Percentiles rank a stretch among this genome's conserved stretches.
These are phyloP conservation scores for Canna indica DNA, from an alignment of 176 grass and related monocot species.

Conservation along the genomic window DNA sequence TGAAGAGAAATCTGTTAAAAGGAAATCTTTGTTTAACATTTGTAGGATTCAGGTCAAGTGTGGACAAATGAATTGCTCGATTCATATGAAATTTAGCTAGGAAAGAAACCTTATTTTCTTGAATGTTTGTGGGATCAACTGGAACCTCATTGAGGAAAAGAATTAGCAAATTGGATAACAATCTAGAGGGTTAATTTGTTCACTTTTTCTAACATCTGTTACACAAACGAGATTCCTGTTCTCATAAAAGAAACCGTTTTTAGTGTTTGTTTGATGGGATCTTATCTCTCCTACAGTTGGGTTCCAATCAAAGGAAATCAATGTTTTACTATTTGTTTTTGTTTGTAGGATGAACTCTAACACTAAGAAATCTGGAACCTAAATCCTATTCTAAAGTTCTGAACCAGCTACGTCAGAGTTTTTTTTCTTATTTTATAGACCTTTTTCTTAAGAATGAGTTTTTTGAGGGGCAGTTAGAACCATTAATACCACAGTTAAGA, in stretches of 20 bases:
- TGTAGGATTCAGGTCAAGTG: not conserved
- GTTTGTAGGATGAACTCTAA: not conserved
- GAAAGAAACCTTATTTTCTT: not conserved
- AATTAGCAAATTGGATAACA: not conserved
- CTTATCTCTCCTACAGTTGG: not conserved
- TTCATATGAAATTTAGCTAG: too few species aligned
- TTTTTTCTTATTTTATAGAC: not conserved
- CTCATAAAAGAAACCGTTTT: not conserved
- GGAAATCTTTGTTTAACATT: not conserved
- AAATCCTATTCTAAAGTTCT: not conserved
- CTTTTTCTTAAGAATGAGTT: not conserved
- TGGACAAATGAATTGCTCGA: too few species aligned
- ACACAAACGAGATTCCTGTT: not conserved
- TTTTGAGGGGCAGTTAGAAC: too few species aligned
- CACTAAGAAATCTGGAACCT: not conserved
- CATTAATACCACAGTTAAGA: too few species aligned
- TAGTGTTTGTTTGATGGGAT: not conserved
- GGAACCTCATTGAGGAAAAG: not conserved
- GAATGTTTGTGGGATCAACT: not conserved
- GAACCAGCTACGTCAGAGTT: not conserved
- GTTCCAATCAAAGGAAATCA: not conserved
- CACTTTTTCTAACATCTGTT: not conserved
- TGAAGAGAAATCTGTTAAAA: not conserved
- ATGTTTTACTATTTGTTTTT: not conserved
- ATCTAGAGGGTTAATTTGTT: not conserved